Evolutionary conservation across 495 filamentous ascomycete genomes (phyloP), one percentile per base, ranked within the genome.

Genomic region (Daldinia vernicosa): DNA sequence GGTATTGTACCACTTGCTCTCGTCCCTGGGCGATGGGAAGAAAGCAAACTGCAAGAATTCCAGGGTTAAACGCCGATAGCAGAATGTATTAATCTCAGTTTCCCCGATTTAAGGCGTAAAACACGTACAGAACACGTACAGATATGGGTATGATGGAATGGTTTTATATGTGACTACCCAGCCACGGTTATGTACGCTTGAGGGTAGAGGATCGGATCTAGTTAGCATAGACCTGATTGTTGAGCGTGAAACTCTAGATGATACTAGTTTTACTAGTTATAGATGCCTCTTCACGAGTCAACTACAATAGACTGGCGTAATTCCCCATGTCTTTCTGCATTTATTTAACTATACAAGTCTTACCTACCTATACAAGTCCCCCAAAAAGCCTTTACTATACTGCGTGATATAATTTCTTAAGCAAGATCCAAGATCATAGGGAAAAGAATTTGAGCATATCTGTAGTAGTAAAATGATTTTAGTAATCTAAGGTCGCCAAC

Each of bases 1-100:
- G 88, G 88, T 68, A 89, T 90, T 66, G 88, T 90, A 45, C 88
- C 88, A 33, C 79, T 90, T 74, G 88, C 88, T 39, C 86, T 90
- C 53, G 69, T 90, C 60, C 85, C 86, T 30, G 86, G 85, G 65
- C 80, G 80, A 71, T 82, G 79, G 78, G 85, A 84, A 74, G 80
- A 83, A 72, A 83, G 81, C 79, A 80, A 77, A 24, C 79, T 82
- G n/a, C 78, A 80, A 75, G 85, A 88, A 79, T 88, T 88, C 80
- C 78, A 80, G 71, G 83, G 71, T 74, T 85, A 81, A 75, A 71
- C 39, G 56, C 47, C 30, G 15, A 68, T 37, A 26, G n/a, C n/a
- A 24, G 60, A 27, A 9, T 71, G 32, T 60, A 60, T n/a, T 8
- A 64, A 19, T 61, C 35, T 43, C 56, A 66, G 45, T 69, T 74